Base-by-base conservation (phyloP, 352 stramenopile genomes). In the Globisporangium nagaii region DNA sequence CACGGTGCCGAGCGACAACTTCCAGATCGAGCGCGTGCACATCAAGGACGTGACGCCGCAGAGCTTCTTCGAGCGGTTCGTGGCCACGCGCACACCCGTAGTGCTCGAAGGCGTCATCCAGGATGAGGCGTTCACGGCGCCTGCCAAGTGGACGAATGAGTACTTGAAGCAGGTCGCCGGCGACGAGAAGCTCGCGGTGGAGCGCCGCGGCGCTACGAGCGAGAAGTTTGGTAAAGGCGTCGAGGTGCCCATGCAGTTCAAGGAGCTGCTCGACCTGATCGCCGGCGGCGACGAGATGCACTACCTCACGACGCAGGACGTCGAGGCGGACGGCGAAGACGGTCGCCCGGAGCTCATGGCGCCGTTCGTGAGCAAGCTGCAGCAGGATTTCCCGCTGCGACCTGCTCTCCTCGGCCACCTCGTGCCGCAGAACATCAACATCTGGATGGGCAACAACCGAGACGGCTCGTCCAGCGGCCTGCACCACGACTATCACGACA, bases 401-500 rank as follows among this genome's bases (percentile, higher is more conserved):
- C 95, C 95, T 2, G 65, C 60, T 44, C 75, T 98, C 20, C 63
- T 90, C 63, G 84, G 86, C 20, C 71, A 92, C 56, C 79, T 99
- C 44, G 77, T 98, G 25, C 84, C 90, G 24, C 75, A 96, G 56
- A 98, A 97, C 59, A 91, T 98, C 62, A 98, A 99, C 74, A 71
- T 99, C 51, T 99, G 96, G 96, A 97, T 98, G 80, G 95, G 96
- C 19, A 87, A 88, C 63, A 92, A 82, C 61, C 75, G 71, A 62
- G 75, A 81, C 39, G 84, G 79, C 10, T 93, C 79, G 24, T 95
- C 77, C 12, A 91, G 79, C 11, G 97, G 97, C 1, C 77, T 99
- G 31, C 97, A 99, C 71, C 97, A 99, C 62, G 97, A 99, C 70
- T 98, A 98, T 84, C 97, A 99, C 68, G 97, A 99, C 77, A 99